Evolutionary conservation across 164 flowering plant species (phyloP).

Genomic region (Euptelea pleiosperma): DNA sequence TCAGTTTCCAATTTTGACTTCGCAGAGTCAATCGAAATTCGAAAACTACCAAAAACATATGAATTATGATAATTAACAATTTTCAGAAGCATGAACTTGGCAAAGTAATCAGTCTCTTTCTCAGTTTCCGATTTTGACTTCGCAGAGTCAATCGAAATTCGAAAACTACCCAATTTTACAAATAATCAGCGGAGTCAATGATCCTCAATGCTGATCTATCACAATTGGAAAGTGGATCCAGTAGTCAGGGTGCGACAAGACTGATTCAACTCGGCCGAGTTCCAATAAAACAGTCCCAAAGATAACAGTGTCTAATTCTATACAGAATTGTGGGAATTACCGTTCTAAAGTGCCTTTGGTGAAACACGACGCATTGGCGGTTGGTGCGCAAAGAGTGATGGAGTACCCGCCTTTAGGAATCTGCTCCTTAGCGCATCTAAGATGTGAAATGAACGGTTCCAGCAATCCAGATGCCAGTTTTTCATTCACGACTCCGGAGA

Average conservation of each 20-base stretch:
- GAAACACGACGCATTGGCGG: constrained; percentile 52
- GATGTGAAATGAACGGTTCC: constrained; percentile 67
- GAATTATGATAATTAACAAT: not conserved
- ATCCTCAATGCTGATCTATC: no score
- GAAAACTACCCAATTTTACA: no score
- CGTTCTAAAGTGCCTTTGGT: constrained; percentile 73
- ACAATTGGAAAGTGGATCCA: no score
- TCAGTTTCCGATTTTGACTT: not conserved
- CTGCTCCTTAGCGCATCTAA: constrained; percentile 67
- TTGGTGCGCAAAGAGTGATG: constrained; percentile 53
- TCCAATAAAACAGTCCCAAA: not conserved
- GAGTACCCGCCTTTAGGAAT: constrained; percentile 88
- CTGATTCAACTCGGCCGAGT: no score
- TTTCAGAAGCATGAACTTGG: not conserved
- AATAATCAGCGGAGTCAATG: no score
- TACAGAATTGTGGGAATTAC: constrained; percentile 32
- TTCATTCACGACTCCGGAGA: constrained; percentile 49
- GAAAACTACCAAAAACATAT: constrained; percentile 9
- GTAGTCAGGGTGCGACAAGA: no score
- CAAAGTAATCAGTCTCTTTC: not conserved
- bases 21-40: not conserved
- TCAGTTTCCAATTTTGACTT: not conserved
- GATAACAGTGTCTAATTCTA: not conserved
- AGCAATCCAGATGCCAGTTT: constrained; percentile 79
- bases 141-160: not conserved